These are phyloP conservation scores for Begonia peltatifolia DNA, from an alignment of 306 rosid species.

Conservation along the genomic window DNA sequence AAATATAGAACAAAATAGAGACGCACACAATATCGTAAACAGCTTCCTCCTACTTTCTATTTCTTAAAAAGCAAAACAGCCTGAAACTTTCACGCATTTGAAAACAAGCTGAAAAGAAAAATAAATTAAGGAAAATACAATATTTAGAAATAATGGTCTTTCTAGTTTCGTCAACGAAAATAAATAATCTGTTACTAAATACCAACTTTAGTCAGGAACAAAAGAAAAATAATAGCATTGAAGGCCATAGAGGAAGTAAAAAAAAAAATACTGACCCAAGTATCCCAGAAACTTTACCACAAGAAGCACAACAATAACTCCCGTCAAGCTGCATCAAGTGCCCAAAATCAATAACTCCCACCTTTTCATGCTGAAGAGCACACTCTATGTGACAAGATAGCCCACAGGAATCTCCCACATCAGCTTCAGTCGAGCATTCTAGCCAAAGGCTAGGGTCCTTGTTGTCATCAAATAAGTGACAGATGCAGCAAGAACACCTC, in stretches of 20 bases:
- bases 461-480: slow-evolving; percentile 92
- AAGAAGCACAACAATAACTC: slow-evolving; percentile 94
- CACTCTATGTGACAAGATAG: slow-evolving; percentile 95
- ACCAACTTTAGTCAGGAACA: neutral
- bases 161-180: neutral
- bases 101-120: too few relatives aligned
- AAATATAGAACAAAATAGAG: neutral
- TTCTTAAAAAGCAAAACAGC: too few relatives aligned
- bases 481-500: slow-evolving; percentile 98
- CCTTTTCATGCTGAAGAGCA: slow-evolving; percentile 81
- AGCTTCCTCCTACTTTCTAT: too few relatives aligned
- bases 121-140: too few relatives aligned
- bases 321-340: slow-evolving; percentile 98
- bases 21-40: neutral
- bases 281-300: slow-evolving; percentile 96
- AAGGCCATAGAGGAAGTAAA: slow-evolving; percentile 8
- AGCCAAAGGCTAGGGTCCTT: slow-evolving; percentile 99
- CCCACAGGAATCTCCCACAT: slow-evolving; percentile 76
- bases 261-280: slow-evolving; percentile 60
- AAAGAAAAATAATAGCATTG: slow-evolving; percentile 1
- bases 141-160: neutral
- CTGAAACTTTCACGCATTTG: too few relatives aligned
- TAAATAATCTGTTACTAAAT: neutral
- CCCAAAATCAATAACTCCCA: slow-evolving; percentile 95
- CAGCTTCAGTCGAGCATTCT: slow-evolving; percentile 77